Evolutionary conservation across 2,329 filamentous ascomycete species (phyloP).

Genomic region (Colletotrichum sp.): DNA sequence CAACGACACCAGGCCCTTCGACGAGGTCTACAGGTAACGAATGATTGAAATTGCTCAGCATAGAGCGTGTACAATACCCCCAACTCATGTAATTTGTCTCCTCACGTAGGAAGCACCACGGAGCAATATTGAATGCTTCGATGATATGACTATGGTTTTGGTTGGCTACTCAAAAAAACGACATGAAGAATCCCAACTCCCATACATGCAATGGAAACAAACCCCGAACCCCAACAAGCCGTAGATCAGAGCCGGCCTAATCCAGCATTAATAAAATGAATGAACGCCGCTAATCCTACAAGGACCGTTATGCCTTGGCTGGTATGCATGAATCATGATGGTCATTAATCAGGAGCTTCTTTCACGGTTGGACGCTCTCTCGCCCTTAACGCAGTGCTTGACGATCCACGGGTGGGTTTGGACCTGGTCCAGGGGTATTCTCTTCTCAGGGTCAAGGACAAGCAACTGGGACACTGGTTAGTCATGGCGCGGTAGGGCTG

Average conservation of each 20-base stretch:
- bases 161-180: conserved; percentile 10
- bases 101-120: not conserved
- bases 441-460: conserved; percentile 91
- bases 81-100: conserved; percentile 8
- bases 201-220: conserved; percentile 30
- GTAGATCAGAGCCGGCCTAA: conserved; percentile 22
- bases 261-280: conserved; percentile 11
- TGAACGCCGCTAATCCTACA: conserved; percentile 25
- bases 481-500: not conserved
- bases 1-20: conserved; percentile 90
- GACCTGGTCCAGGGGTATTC: conserved; percentile 88
- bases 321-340: conserved; percentile 23
- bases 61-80: conserved; percentile 27
- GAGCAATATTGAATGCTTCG: not conserved
- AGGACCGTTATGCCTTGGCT: conserved; percentile 21
- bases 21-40: conserved; percentile 86
- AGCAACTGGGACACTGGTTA: conserved; percentile 66
- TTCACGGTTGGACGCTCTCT: conserved; percentile 57
- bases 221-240: conserved; percentile 14
- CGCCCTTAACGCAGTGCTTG: conserved; percentile 84
- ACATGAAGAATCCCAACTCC: conserved; percentile 22
- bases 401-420: conserved; percentile 94
- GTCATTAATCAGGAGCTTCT: conserved; percentile 36
- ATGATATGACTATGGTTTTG: conserved; percentile 10
- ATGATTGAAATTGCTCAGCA: not conserved